phyloP scores from a whole-genome alignment of 2,329 filamentous ascomycete genomes.

The Coccinonectria pachysandricola region DNA sequence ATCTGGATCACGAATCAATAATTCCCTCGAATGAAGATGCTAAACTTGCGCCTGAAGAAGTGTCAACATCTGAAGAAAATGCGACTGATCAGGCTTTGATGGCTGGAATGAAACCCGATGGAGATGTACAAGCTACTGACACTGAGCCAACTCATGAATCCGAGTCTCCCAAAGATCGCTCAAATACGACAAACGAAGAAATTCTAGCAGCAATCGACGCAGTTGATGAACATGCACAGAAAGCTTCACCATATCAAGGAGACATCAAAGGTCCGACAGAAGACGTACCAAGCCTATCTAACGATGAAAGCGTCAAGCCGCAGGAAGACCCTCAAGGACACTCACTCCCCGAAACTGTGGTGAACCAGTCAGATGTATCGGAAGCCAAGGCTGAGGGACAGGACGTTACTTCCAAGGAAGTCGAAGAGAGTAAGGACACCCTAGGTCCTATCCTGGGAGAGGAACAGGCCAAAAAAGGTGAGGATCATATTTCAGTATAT shows the following conservation, averaged over 20 bases:
- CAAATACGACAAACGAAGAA: conserved; percentile 9
- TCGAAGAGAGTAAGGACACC: conserved; percentile 29
- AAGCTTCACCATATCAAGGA: conserved; percentile 8
- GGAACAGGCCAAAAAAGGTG: conserved; percentile 32
- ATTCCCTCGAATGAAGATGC: conserved; percentile 4
- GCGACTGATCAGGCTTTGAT: too few species aligned
- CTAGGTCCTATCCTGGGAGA: conserved; percentile 28
- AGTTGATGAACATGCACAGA: conserved; percentile 5
- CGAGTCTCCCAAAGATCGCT: conserved; percentile 7
- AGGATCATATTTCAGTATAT: conserved; percentile 28
- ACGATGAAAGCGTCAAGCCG: conserved; percentile 10
- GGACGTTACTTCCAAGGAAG: conserved; percentile 14
- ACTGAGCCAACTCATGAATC: conserved; percentile 14
- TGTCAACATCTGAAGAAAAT: conserved; percentile 1
- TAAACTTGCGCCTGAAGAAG: conserved; percentile 1
- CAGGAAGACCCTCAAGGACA: conserved; percentile 9
- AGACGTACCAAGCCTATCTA: conserved; percentile 7
- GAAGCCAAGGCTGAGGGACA: conserved; percentile 10
- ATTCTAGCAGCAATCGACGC: conserved; percentile 2
- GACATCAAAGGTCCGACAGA: conserved; percentile 9
- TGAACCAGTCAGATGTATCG: conserved; percentile 8
- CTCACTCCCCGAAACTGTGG: conserved; percentile 11
- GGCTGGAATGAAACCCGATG: too few species aligned
- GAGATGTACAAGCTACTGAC: conserved; percentile 12
- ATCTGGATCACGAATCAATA: conserved; percentile 1